phyloP scores from a whole-genome alignment of 208 protist genomes.

The Trypanosoma avium region DNA sequence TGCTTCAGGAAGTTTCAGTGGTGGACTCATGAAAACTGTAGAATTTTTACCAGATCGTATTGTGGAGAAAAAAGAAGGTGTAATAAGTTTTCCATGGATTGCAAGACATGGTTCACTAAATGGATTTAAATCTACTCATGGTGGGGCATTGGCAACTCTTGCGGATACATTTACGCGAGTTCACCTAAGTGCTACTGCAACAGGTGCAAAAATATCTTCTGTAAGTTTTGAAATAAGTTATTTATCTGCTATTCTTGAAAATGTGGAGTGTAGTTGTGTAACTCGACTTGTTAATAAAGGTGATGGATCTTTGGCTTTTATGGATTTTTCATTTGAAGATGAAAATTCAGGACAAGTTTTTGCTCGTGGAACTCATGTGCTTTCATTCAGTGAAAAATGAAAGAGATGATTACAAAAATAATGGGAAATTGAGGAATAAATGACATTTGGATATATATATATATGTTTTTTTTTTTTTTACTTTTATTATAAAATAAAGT shows the following conservation, averaged over 20 bases:
- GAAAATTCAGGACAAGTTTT: slow-evolving; percentile 56
- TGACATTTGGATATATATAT: not conserved
- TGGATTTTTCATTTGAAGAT: slow-evolving; percentile 80
- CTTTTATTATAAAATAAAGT: too few species aligned
- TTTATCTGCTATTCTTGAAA: slow-evolving; percentile 64
- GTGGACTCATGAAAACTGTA: slow-evolving; percentile 52
- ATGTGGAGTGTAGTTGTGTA: slow-evolving; percentile 63
- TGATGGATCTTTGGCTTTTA: slow-evolving; percentile 44
- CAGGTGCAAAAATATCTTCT: slow-evolving; percentile 26
- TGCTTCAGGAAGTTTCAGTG: slow-evolving; percentile 42
- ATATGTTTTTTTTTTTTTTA: slow-evolving; percentile 7
- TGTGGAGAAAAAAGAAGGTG: slow-evolving; percentile 31
- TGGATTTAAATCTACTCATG: slow-evolving; percentile 82
- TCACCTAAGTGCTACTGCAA: slow-evolving; percentile 39
- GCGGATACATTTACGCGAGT: slow-evolving; percentile 83
- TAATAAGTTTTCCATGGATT: slow-evolving; percentile 68
- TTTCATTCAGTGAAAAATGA: slow-evolving; percentile 30
- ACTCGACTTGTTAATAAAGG: slow-evolving; percentile 55
- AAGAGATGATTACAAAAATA: too few species aligned
- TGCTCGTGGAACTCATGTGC: slow-evolving; percentile 70
- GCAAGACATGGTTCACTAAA: slow-evolving; percentile 53
- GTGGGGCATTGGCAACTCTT: slow-evolving; percentile 80
- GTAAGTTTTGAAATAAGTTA: slow-evolving; percentile 89
- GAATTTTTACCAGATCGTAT: slow-evolving; percentile 55
- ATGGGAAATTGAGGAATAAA: too few species aligned